A percentile compares a stretch with the other conserved stretches of the same genome.
phyloP scores from a whole-genome alignment of 23 red algal species.

The Gracilaria domingensis region DNA sequence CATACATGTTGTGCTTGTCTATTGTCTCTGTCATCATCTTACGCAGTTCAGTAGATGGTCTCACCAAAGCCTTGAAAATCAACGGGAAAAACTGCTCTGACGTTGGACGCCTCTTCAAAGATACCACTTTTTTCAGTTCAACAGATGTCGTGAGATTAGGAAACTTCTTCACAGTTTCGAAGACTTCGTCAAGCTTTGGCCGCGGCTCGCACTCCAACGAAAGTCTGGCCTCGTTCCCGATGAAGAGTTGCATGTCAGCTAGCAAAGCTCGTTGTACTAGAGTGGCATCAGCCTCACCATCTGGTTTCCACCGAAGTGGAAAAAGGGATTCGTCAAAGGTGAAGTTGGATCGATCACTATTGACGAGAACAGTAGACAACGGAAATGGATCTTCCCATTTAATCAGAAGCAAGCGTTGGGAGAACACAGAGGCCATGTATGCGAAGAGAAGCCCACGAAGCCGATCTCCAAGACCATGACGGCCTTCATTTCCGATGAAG shows the following conservation, averaged over 20 bases:
- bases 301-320: background rate
- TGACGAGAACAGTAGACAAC: conserved; percentile 28
- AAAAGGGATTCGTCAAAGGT: conserved; percentile 37
- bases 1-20: background rate
- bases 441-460: conserved; percentile 33
- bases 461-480: conserved; percentile 57
- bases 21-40: conserved; percentile 6
- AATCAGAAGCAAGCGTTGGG: conserved; percentile 48
- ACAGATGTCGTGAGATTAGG: background rate
- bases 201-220: conserved; percentile 17
- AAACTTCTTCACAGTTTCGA: conserved; percentile 2
- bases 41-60: background rate
- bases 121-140: background rate
- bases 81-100: conserved; percentile 30
- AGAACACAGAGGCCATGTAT: conserved; percentile 36
- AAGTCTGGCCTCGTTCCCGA: background rate
- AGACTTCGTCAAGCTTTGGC: background rate
- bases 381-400: conserved; percentile 40
- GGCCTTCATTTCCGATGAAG: conserved; percentile 40
- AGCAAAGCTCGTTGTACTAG: background rate
- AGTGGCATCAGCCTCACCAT: background rate
- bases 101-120: background rate
- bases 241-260: background rate
- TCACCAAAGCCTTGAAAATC: conserved; percentile 40
- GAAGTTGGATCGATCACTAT: conserved; percentile 9